These are phyloP conservation scores for Stephania japonica DNA, from an alignment of 164 flowering plant species.

Conservation along the genomic window DNA sequence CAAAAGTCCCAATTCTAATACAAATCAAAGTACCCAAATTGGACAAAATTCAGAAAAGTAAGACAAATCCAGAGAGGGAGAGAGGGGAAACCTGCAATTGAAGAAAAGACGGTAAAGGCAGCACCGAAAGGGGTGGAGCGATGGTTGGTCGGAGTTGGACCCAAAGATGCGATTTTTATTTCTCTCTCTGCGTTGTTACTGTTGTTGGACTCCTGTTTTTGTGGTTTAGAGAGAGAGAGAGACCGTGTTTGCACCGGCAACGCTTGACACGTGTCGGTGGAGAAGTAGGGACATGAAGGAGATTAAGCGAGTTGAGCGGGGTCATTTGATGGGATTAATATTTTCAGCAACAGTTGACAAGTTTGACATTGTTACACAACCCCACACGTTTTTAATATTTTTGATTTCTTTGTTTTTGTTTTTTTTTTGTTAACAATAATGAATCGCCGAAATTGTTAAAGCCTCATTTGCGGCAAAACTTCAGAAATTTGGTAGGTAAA, in stretches of 20 bases:
- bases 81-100: constrained; percentile 19
- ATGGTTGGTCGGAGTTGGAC: neutral
- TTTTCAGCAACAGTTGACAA: neutral
- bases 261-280: neutral
- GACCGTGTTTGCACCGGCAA: neutral
- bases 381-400: neutral
- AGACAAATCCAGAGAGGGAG: neutral
- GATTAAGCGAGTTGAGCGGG: neutral
- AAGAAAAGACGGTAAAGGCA: constrained; percentile 8
- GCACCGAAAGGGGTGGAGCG: neutral
- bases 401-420: no score
- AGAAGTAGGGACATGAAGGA: neutral
- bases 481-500: no score
- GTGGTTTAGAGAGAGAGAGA: neutral
- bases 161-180: neutral
- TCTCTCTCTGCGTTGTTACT: neutral
- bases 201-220: neutral
- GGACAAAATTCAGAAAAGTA: neutral
- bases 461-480: no score
- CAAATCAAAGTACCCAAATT: neutral
- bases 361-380: neutral
- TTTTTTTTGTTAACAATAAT: no score
- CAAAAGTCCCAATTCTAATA: neutral
- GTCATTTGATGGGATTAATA: neutral
- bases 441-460: no score